Percentiles rank a stretch among this genome's conserved stretches.
These are phyloP conservation scores for Trapa bicornis DNA, from an alignment of 345 rosid species.

Conservation along the genomic window DNA sequence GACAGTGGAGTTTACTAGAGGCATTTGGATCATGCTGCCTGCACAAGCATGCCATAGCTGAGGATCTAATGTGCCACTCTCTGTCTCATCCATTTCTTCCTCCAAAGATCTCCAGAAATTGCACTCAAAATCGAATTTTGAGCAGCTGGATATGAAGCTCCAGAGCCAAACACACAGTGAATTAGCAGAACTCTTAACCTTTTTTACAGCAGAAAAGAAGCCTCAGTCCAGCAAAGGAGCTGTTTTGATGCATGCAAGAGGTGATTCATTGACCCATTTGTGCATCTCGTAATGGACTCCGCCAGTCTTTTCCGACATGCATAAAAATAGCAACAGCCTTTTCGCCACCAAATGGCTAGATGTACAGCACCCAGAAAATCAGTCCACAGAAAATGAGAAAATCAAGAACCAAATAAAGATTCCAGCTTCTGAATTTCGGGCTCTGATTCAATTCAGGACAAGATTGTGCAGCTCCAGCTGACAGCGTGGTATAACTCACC, in stretches of 20 bases:
- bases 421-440: not conserved
- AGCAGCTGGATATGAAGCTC: too few species aligned
- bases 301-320: too few species aligned
- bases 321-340: not conserved
- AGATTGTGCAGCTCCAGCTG: not conserved
- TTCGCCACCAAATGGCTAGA: not conserved
- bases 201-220: too few species aligned
- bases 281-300: not conserved
- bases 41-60: conserved; percentile 98
- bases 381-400: not conserved
- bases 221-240: too few species aligned
- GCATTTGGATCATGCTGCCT: conserved; percentile 88
- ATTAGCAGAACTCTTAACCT: too few species aligned
- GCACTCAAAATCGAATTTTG: not conserved
- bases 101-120: not conserved
- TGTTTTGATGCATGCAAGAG: too few species aligned
- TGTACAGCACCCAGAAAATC: not conserved
- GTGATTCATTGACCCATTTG: too few species aligned
- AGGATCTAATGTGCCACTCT: conserved; percentile 56
- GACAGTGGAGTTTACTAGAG: conserved; percentile 51
- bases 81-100: conserved; percentile 11
- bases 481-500: too few species aligned
- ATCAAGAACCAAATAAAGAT: not conserved
- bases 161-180: too few species aligned
- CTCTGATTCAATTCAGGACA: not conserved